A percentile compares a stretch with the other conserved stretches of the same genome.
Evolutionary conservation across 768 basidiomycete species (phyloP).

Genomic region (Podaxis sp.): DNA sequence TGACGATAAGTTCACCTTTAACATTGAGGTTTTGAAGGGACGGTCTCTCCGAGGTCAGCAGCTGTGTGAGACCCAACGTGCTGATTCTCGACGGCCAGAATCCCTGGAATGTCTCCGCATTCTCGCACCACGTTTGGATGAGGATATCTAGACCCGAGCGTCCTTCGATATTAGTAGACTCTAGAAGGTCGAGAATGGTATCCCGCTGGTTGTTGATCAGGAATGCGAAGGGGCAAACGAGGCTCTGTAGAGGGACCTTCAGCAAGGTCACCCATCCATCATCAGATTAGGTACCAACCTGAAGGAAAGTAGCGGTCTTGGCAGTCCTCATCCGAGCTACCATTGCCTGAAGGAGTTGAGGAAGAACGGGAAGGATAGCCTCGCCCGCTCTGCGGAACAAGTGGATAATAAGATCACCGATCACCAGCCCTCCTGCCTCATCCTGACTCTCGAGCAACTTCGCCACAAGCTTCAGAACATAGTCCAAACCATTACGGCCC

Average conservation of each 20-base stretch:
- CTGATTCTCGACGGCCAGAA: slow-evolving; percentile 91
- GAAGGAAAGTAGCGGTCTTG: slow-evolving; percentile 87
- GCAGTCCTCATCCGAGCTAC: slow-evolving; percentile 76
- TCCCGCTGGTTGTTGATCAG: slow-evolving; percentile 85
- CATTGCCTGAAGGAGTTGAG: slow-evolving; percentile 84
- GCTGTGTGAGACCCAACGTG: slow-evolving; percentile 71
- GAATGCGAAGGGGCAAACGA: slow-evolving; percentile 92
- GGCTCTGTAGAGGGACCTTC: slow-evolving; percentile 46
- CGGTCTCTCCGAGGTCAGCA: slow-evolving; percentile 64
- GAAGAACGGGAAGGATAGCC: slow-evolving; percentile 77
- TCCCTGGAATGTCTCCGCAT: slow-evolving; percentile 90
- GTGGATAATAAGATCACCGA: slow-evolving; percentile 95
- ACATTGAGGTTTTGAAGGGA: slow-evolving; percentile 67
- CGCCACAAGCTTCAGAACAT: slow-evolving; percentile 72
- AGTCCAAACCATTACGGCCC: slow-evolving; percentile 72
- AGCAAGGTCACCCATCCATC: neutral
- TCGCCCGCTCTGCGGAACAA: slow-evolving; percentile 81
- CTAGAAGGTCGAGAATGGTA: slow-evolving; percentile 72
- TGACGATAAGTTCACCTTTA: slow-evolving; percentile 90
- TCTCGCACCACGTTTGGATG: slow-evolving; percentile 93
- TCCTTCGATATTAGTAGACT: slow-evolving; percentile 55
- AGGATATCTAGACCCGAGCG: slow-evolving; percentile 78
- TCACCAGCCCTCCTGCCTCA: slow-evolving; percentile 88
- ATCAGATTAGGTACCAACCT: slow-evolving; percentile 41
- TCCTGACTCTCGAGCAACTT: slow-evolving; percentile 73